Conservation (phyloP, 192 early-diverging fungal genomes). For the Podila epicladia region DNA sequence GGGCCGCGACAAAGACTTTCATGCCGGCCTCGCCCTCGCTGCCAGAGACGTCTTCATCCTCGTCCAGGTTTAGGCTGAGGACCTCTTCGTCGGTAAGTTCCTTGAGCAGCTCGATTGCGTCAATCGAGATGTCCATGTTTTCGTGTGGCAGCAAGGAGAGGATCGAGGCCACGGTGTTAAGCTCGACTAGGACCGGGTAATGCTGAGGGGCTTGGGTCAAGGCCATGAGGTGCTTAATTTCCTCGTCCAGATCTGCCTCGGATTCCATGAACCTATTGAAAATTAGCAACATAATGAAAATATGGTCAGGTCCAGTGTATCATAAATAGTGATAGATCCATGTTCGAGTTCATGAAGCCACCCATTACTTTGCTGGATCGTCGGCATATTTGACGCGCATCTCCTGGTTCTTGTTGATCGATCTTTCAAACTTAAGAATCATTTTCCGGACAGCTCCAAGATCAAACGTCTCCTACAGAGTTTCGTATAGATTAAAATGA, state of each 20-base stretch:
- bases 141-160: slow-evolving; percentile 88
- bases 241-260: slow-evolving; percentile 94
- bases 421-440: slow-evolving; percentile 85
- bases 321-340: not conserved
- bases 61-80: slow-evolving; percentile 59
- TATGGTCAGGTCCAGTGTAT: not conserved
- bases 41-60: slow-evolving; percentile 67
- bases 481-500: not conserved
- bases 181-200: slow-evolving; percentile 76
- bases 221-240: slow-evolving; percentile 79
- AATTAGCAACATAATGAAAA: not conserved
- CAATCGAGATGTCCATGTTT: slow-evolving; percentile 92
- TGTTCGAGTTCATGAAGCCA: not conserved
- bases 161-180: slow-evolving; percentile 72
- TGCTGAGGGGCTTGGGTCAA: slow-evolving; percentile 84
- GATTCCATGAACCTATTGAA: slow-evolving; percentile 86
- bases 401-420: slow-evolving; percentile 88
- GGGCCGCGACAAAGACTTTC: slow-evolving; percentile 70
- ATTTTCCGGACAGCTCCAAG: slow-evolving; percentile 73
- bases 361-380: slow-evolving; percentile 65
- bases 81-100: slow-evolving; percentile 95
- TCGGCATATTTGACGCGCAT: slow-evolving; percentile 83
- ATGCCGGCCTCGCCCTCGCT: slow-evolving; percentile 64
- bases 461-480: slow-evolving; percentile 71
- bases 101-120: slow-evolving; percentile 85